Conservation (phyloP, 2,329 filamentous ascomycete genomes). For the Botrytis elliptica region DNA sequence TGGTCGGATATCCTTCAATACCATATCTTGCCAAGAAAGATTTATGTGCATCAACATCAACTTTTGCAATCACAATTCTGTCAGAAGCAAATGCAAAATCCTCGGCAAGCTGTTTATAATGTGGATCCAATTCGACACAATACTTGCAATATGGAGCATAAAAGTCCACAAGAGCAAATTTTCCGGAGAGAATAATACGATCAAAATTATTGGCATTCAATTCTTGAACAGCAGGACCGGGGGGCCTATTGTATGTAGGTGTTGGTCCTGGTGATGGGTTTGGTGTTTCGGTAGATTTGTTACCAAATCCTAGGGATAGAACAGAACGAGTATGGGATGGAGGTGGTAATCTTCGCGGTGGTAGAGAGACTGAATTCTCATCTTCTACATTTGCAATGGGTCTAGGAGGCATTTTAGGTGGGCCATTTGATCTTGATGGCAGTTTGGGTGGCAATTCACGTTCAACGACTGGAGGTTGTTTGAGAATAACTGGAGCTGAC, state of each 20-base stretch:
- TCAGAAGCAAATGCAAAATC: constrained; percentile 71
- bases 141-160: constrained; percentile 97
- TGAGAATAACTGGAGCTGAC: constrained; percentile 41
- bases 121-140: constrained; percentile 89
- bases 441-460: constrained; percentile 33
- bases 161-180: constrained; percentile 94
- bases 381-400: constrained; percentile 31
- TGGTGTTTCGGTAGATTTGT: constrained; percentile 29
- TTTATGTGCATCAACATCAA: constrained; percentile 86
- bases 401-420: constrained; percentile 53
- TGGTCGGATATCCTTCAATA: constrained; percentile 71
- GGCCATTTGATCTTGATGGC: constrained; percentile 41
- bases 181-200: constrained; percentile 80
- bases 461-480: constrained; percentile 28
- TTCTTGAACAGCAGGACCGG: constrained; percentile 63
- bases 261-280: constrained; percentile 26
- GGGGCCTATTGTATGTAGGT: constrained; percentile 22
- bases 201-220: constrained; percentile 88
- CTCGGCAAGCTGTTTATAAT: constrained; percentile 79
- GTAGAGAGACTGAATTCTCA: constrained; percentile 23
- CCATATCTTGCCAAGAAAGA: constrained; percentile 69
- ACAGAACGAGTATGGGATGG: constrained; percentile 27
- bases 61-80: constrained; percentile 82
- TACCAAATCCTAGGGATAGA: constrained; percentile 34
- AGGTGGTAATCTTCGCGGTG: constrained; percentile 32